phyloP scores from a whole-genome alignment of 73 alveolate species.

The Paramecium primaurelia region DNA sequence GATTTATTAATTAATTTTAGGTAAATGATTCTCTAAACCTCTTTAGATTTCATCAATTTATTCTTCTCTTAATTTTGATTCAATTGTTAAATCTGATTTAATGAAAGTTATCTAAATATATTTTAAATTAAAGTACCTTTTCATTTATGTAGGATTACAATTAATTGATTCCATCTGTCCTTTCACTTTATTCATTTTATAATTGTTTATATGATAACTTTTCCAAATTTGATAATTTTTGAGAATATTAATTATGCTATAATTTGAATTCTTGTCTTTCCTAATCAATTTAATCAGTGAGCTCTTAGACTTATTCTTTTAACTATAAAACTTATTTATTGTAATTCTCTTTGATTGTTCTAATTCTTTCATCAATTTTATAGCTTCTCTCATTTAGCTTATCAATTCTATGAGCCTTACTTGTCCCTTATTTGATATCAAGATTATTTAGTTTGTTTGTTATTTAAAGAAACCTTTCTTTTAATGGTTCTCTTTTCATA shows the following conservation, averaged over 20 bases:
- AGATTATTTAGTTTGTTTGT: constrained; percentile 1
- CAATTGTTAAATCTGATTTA: not conserved
- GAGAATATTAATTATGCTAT: not conserved
- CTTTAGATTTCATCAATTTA: not conserved
- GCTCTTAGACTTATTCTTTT: not conserved
- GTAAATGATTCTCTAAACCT: not conserved
- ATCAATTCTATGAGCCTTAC: constrained; percentile 50
- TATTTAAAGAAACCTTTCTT: constrained; percentile 12
- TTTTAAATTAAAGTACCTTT: not conserved
- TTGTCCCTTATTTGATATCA: not conserved
- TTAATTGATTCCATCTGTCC: not conserved
- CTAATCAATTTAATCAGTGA: not conserved
- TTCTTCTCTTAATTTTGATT: not conserved
- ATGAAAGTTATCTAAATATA: not conserved
- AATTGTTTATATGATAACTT: not conserved
- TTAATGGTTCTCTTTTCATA: constrained; percentile 30
- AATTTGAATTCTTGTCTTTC: not conserved
- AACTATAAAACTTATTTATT: not conserved
- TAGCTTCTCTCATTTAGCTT: constrained; percentile 11
- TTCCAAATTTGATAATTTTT: not conserved
- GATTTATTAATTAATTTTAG: not conserved
- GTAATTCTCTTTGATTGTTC: not conserved
- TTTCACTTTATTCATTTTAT: not conserved
- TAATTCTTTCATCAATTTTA: not conserved
- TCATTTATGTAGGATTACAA: constrained; percentile 1